Conservation (phyloP, 306 rosid genomes). For the Carpinus fangiana region DNA sequence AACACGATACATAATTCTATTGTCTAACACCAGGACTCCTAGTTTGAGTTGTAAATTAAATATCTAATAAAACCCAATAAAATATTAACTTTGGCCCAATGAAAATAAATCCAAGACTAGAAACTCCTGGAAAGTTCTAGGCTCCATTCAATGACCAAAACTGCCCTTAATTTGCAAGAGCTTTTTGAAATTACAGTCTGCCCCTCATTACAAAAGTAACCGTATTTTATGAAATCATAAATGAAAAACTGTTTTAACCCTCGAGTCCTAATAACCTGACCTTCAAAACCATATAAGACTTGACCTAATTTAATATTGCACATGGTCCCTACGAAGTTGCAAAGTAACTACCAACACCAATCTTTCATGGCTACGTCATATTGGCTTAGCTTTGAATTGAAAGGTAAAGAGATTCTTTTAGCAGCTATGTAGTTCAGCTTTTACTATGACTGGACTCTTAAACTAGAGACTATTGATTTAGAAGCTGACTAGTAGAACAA, state of each 20-base stretch:
- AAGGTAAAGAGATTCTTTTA: not conserved
- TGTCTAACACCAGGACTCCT: not conserved
- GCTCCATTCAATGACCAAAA: not conserved
- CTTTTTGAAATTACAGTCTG: not conserved
- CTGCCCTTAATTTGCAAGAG: not conserved
- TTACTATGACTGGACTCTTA: not conserved
- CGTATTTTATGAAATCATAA: not conserved
- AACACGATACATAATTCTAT: too few relatives aligned
- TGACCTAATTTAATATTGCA: not conserved
- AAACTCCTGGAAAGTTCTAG: not conserved
- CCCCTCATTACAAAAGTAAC: not conserved
- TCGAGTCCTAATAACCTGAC: not conserved
- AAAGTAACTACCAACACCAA: not conserved
- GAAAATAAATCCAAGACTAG: not conserved
- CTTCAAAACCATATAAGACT: not conserved
- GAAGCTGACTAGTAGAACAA: too few relatives aligned
- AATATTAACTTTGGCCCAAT: not conserved
- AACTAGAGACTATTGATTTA: not conserved
- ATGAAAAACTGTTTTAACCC: not conserved
- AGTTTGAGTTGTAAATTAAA: not conserved
- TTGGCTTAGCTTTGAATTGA: not conserved
- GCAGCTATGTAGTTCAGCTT: not conserved
- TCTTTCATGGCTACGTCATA: not conserved
- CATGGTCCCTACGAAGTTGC: not conserved
- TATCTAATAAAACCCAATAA: not conserved